These are phyloP conservation scores for Chalciporus pseudorubinellus DNA, from an alignment of 768 basidiomycete species.

Conservation along the genomic window DNA sequence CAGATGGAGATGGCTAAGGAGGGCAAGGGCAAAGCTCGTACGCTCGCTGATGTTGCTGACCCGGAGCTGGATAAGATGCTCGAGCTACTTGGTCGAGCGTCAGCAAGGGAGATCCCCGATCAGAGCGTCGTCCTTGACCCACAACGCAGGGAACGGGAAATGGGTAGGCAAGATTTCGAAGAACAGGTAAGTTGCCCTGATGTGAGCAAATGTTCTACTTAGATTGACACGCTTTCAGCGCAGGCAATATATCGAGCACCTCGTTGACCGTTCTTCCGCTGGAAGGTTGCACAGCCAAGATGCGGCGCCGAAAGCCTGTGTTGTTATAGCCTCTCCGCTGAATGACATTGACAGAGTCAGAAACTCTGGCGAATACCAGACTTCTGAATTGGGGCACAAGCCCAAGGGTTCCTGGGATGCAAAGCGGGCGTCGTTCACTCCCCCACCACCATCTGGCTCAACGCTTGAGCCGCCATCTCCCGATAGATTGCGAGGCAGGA, in stretches of 20 bases:
- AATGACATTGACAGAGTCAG: not conserved
- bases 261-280: conserved; percentile 66
- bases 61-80: conserved; percentile 69
- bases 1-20: conserved; percentile 71
- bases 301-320: conserved; percentile 43
- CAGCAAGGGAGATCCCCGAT: conserved; percentile 60
- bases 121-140: conserved; percentile 71
- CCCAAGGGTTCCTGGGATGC: conserved; percentile 10
- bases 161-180: conserved; percentile 50
- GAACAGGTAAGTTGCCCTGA: conserved; percentile 52
- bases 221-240: conserved; percentile 42
- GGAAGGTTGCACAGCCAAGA: conserved; percentile 82
- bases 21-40: conserved; percentile 48
- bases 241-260: conserved; percentile 71
- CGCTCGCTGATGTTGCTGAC: conserved; percentile 32
- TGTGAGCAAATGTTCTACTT: conserved; percentile 4
- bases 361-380: not conserved
- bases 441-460: conserved; percentile 1
- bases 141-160: conserved; percentile 56
- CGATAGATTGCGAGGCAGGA: conserved; percentile 42
- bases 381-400: not conserved
- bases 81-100: conserved; percentile 68
- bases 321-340: conserved; percentile 33
- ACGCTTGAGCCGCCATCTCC: conserved; percentile 20
- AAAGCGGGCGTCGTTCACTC: conserved; percentile 24